Evolutionary conservation across 331 rosid genomes (phyloP), one percentile per base, ranked within the genome.

Genomic region (Rosa hybrid): DNA sequence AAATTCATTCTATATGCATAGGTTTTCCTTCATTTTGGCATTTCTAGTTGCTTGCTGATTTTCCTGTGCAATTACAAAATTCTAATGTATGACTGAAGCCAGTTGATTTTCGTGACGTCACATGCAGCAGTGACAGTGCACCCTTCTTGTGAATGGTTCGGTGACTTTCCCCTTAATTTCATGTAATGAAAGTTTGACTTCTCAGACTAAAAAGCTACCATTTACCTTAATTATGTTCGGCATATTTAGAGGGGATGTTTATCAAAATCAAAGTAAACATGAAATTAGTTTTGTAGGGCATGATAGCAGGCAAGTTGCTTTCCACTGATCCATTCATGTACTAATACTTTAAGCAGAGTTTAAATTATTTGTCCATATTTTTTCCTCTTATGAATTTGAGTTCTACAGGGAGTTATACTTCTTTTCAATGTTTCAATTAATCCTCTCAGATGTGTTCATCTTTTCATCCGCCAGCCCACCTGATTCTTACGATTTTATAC

Each of bases 401-500:
- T 46, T 41, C n/a, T 27, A 6, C 60, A 8, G 48, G 68, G 80
- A 50, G 80, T 64, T 65, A 54, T 27, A 49, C n/a, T 65, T 30
- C 12, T 12, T 46, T 76, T 42, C 23, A 30, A 48, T 18, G 10
- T 44, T 11, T 21, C 18, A 11, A 38, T 68, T 45, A 10, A 44
- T 11, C 74, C 17, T 7, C 30, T 9, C 41, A 8, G 18, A 42
- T 67, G 18, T 48, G 42, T 63, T 73, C 21, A 30, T 65, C 42
- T 34, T 12, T 34, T 34, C 21, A 27, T 57, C 79, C 34, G 39
- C 57, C 8, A 20, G 70, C 60, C 57, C 44, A 41, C 74, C 75
- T 84, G 71, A 76, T 78, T 77, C 77, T 60, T 69, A 59, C 27
- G 65, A 18, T 46, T 69, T 75, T 76, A 75, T 42, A 42, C 82